Conservation (phyloP, 1,139 yeast genomes). For the Debaryomycetaceae sp. region DNA sequence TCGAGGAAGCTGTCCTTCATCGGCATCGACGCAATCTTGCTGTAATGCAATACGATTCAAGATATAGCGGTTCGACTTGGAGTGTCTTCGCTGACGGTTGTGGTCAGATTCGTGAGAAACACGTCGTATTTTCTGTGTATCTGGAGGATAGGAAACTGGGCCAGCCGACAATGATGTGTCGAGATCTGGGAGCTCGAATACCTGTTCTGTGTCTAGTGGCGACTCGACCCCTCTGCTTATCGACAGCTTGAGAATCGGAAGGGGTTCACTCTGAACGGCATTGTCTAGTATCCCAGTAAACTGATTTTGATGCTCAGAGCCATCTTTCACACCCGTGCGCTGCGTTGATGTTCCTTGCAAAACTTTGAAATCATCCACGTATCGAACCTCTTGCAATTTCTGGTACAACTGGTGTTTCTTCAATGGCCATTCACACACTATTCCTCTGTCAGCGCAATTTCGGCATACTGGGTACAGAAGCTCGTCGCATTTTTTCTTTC, state of each 20-base stretch:
- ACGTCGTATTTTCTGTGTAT: neutral
- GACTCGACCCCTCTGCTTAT: neutral
- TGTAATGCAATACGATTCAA: constrained; percentile 39
- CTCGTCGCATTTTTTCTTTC: constrained; percentile 44
- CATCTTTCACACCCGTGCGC: neutral
- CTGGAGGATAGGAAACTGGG: neutral
- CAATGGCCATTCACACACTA: constrained; percentile 34
- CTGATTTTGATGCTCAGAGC: neutral
- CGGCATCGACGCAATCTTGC: constrained; percentile 37
- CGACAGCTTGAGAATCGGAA: neutral
- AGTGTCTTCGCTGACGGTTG: neutral
- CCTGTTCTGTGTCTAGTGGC: neutral
- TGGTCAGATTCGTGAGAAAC: neutral
- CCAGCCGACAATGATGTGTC: neutral
- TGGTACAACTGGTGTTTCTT: constrained; percentile 24
- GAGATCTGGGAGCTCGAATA: neutral
- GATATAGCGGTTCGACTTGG: constrained; percentile 16
- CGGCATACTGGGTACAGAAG: constrained; percentile 32
- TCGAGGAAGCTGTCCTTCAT: constrained; percentile 4
- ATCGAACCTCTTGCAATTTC: constrained; percentile 24
- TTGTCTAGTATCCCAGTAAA: neutral
- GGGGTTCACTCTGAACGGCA: neutral
- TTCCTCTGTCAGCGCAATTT: constrained; percentile 23
- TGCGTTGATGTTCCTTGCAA: neutral
- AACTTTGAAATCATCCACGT: constrained; percentile 13